Evolutionary conservation across 2,329 filamentous ascomycete genomes (phyloP), one percentile per base, ranked within the genome.

Genomic region (Trichoderma citrinoviride): DNA sequence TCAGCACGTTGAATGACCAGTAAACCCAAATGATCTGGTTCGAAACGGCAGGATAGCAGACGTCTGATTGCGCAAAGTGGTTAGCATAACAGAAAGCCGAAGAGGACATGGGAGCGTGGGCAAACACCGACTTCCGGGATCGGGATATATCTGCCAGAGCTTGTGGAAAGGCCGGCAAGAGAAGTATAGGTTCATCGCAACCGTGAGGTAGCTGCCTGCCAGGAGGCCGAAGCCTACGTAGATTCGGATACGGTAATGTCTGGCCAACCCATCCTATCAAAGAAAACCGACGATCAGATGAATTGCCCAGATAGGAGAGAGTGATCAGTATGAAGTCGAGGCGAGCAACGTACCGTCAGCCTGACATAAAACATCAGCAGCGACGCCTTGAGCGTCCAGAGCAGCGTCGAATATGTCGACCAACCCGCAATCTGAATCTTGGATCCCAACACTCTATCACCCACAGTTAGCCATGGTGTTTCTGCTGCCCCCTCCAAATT

Each of bases 141-240:
- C 73, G 0, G 85, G 85, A 60, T 81, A 75, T 55, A 88, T 85
- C 71, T 87, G 84, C 84, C 85, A 88, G 69, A 84, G 83, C 44
- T 79, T 79, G 27, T 75, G 68, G 61, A 87, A 79, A 0, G 84
- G 84, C 25, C 77, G 77, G 67, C 85, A 88, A 7, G 80, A 79
- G 3, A 83, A 74, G 15, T 85, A 77, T 41, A 86, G 79, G 3
- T 81, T 80, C 40, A 82, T 75, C 29, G 84, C 73, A 5, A 80
- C 80, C 0, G 77, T 77, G 29, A 86, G 62, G 67, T 82, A 87
- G 4, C 82, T 85, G 2, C 68, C 68, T 0, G 75, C 75, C 40
- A 87, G 78, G 41, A 86, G 68, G 3, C 69, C 74, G 65, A 84
- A 86, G 7, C 83, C 84, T 50, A 85, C 70, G 46, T 79, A 78